Percentiles rank a stretch among this genome's conserved stretches.
phyloP scores from a whole-genome alignment of 2,329 filamentous ascomycete species.

The Colletotrichum camelliae region DNA sequence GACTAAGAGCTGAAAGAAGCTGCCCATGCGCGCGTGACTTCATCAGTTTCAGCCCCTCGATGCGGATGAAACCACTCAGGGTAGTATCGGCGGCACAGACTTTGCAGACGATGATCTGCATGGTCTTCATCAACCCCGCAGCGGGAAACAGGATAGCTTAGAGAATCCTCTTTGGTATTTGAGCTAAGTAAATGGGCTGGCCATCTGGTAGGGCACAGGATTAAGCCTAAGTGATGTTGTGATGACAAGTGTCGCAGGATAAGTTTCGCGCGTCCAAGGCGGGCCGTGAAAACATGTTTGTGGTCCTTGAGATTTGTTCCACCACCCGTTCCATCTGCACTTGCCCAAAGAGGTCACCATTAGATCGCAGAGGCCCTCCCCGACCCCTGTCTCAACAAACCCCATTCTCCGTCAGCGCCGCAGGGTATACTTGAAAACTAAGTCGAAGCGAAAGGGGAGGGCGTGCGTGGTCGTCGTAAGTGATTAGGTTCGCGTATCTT shows the following conservation, averaged over 20 bases:
- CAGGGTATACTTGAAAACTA: constrained; percentile 43
- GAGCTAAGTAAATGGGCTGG: constrained; percentile 20
- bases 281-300: background rate
- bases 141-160: background rate
- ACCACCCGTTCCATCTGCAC: background rate
- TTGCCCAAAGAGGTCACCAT: constrained; percentile 19
- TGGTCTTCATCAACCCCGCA: background rate
- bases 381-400: constrained; percentile 32
- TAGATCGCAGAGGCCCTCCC: constrained; percentile 31
- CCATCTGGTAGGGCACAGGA: background rate
- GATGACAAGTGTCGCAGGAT: constrained; percentile 12
- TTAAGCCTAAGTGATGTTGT: constrained; percentile 9
- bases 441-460: constrained; percentile 38
- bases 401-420: constrained; percentile 28
- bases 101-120: background rate
- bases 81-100: background rate
- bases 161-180: constrained; percentile 2
- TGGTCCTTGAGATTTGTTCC: background rate
- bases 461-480: constrained; percentile 29
- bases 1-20: background rate
- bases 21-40: background rate
- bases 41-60: constrained; percentile 9
- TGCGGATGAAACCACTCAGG: background rate
- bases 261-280: background rate
- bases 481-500: constrained; percentile 29